Evolutionary conservation across 2,329 filamentous ascomycete genomes (phyloP).

Genomic region (Akanthomyces muscarius): DNA sequence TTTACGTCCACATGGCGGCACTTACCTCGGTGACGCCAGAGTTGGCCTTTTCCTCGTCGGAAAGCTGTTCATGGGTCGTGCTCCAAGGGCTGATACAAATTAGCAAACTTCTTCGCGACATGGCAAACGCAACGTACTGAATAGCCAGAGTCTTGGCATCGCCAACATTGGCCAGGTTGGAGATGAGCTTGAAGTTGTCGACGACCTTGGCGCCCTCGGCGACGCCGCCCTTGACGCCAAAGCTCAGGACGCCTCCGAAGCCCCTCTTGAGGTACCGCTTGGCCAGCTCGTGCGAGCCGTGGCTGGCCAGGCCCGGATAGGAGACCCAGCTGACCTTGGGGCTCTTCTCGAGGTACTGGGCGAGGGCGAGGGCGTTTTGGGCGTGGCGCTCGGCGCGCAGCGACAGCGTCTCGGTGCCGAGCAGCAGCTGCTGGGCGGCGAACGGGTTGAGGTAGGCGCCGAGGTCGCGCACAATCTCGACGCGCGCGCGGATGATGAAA

Average conservation of each 20-base stretch:
- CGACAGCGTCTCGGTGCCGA: slow-evolving; percentile 86
- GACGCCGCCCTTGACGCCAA: slow-evolving; percentile 87
- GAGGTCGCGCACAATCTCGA: slow-evolving; percentile 86
- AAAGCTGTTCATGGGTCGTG: slow-evolving; percentile 90
- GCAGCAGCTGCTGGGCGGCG: slow-evolving; percentile 83
- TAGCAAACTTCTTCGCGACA: background rate
- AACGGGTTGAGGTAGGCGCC: slow-evolving; percentile 84
- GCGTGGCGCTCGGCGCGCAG: slow-evolving; percentile 84
- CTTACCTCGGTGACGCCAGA: slow-evolving; percentile 76
- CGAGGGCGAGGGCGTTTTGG: slow-evolving; percentile 74
- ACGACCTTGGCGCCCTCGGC: slow-evolving; percentile 83
- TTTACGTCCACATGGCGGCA: background rate
- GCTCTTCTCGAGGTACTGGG: slow-evolving; percentile 78
- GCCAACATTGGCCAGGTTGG: slow-evolving; percentile 92
- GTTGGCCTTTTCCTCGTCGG: slow-evolving; percentile 70
- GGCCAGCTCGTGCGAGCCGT: slow-evolving; percentile 72
- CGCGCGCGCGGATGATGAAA: slow-evolving; percentile 80
- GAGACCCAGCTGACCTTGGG: slow-evolving; percentile 87
- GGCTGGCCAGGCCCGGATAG: slow-evolving; percentile 82
- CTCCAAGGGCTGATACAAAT: slow-evolving; percentile 63
- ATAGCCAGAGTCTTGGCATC: slow-evolving; percentile 94
- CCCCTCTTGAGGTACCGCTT: slow-evolving; percentile 84
- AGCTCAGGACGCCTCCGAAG: slow-evolving; percentile 85
- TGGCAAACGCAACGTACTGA: slow-evolving; percentile 44
- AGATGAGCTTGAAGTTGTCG: slow-evolving; percentile 91